Evolutionary conservation across 176 grass and related monocot species (phyloP), one percentile per base, ranked within the genome.

Genomic region (Eremochloa ophiuroides): DNA sequence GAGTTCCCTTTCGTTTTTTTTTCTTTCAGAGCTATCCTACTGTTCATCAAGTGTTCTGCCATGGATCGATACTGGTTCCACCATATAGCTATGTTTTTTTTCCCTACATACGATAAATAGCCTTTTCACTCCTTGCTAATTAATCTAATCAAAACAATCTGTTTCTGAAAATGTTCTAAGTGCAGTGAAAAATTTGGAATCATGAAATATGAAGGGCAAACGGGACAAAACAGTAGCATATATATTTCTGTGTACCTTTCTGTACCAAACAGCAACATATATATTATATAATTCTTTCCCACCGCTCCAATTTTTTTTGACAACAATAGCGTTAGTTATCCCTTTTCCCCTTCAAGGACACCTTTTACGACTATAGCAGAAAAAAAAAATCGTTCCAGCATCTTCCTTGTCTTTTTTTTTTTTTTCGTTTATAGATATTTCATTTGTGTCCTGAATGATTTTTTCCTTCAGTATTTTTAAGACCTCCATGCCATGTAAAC

Each of bases 181-280:
- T 41, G 13, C 60, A 61, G 20, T 69, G 48, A 26, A 69, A 69
- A 4, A 42, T 60, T 75, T 59, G 10, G 38, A 38, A 75, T 14
- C 74, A 88, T 83, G 25, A 83, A 79, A 46, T 88, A 84, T 74
- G 41, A 59, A 88, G 15, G 2, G 18, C 51, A 56, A 64, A 40
- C 16, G 41, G 18, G 66, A 78, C n/a, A n/a, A n/a, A n/a, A n/a
- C n/a, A n/a, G n/a, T n/a, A n/a, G 10, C 48, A 67, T 43, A 35
- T 28, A 28, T 11, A 50, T 59, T 10, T 47, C 8, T 82, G 25
- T n/a, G 37, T 28, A 59, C n/a, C 39, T 83, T 29, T 30, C 22
- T 3, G 8, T 22, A 46, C 27, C 34, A 65, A 55, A 77, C 78
- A 18, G 1, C 10, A 46, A n/a, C n/a, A n/a, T n/a, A n/a, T n/a